phyloP scores from a whole-genome alignment of 75 land plant species.

The Cryptomeria japonica region DNA sequence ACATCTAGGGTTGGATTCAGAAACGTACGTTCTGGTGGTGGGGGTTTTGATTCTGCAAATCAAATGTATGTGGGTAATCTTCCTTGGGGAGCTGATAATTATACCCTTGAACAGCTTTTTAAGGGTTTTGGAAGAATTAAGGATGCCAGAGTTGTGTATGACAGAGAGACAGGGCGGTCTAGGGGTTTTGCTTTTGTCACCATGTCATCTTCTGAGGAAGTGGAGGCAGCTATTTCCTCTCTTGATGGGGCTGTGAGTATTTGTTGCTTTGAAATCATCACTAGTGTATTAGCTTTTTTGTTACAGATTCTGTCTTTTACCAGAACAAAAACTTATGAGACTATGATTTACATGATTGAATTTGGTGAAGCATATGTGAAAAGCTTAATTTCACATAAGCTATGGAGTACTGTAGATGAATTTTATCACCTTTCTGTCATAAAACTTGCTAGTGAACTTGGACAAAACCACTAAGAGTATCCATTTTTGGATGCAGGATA shows the following conservation, averaged over 20 bases:
- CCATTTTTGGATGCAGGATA: too few species aligned
- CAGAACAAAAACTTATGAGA: not conserved
- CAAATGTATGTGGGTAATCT: conserved; percentile 84
- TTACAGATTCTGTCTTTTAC: not conserved
- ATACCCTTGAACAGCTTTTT: conserved; percentile 63
- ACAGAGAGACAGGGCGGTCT: conserved; percentile 83
- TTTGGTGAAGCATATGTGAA: too few species aligned
- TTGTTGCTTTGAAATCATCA: not conserved
- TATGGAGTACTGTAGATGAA: too few species aligned
- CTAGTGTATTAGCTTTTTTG: too few species aligned
- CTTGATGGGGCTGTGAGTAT: conserved; percentile 77
- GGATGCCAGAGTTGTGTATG: conserved; percentile 84
- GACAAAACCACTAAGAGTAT: too few species aligned
- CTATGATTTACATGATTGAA: not conserved
- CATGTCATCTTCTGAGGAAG: conserved; percentile 58
- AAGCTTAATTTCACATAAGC: too few species aligned
- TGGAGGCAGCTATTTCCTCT: conserved; percentile 55
- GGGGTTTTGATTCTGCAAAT: conserved; percentile 17
- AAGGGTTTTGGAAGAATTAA: conserved; percentile 72
- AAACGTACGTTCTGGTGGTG: not conserved
- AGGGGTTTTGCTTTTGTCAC: conserved; percentile 98
- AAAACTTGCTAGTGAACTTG: too few species aligned
- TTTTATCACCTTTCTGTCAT: too few species aligned
- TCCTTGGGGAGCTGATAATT: conserved; percentile 81
- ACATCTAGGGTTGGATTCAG: too few species aligned